Evolutionary conservation across 805 yeast genomes (phyloP), one percentile per base, ranked within the genome.

Genomic region (Metschnikowia gruessii): DNA sequence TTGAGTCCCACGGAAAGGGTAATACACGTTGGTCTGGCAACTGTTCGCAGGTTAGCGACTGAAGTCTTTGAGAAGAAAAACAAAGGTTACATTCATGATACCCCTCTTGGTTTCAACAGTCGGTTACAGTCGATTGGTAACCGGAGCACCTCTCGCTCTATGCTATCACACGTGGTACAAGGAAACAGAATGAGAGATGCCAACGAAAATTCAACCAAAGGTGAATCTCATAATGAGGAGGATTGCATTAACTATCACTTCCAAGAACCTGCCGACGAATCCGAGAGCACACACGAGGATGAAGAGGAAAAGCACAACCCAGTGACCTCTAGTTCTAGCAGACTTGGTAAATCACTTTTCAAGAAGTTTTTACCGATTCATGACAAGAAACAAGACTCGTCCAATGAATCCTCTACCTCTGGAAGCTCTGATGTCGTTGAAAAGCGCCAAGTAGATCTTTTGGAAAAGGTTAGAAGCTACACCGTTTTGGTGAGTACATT

Each of bases 1-100:
- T 63, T 85, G 51, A 79, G 76, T 56, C 64, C 72, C 1, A 81
- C 82, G 42, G 94, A 85, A 57, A 69, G 89, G 46, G 74, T 85
- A 9, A 45, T 53, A 7, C 47, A 55, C 30, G 56, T 55, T 18
- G 59, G 59, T 2, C 50, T 39, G 46, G 59, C 53, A 7, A 48
- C 69, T 32, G 76, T 78, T 1, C 63, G 70, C 5, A 64, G 69
- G 42, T 66, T 75, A 8, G 58, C 68, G 2, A 76, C 80, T 0
- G 82, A 76, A 5, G 39, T 49, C 0, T 74, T 85, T 52, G 88
- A 83, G 50, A 79, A 70, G 61, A 82, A 74, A 48, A 72, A 74
- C 49, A 76, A 70, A 53, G 87, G 87, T 0, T 66, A 71, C 51
- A 58, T 84, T 18, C 79, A 77, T 37, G 85, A 82, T 50, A 71